These are phyloP conservation scores for Melaleuca alternifolia DNA, from an alignment of 345 rosid species.

Conservation along the genomic window DNA sequence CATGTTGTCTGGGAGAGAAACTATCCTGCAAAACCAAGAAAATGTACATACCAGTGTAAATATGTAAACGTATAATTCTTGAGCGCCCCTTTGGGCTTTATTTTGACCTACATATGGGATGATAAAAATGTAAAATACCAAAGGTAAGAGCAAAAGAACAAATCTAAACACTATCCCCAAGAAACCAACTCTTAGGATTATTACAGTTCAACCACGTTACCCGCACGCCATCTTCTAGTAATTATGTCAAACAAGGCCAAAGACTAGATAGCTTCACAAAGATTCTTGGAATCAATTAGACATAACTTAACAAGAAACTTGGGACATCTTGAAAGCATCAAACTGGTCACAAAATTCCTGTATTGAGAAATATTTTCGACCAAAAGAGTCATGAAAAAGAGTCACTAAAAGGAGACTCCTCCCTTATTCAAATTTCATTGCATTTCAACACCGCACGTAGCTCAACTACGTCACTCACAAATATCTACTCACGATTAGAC, in stretches of 20 bases:
- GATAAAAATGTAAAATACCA: background rate
- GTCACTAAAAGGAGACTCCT: background rate
- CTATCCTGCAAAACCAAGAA: constrained; percentile 47
- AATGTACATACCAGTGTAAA: background rate
- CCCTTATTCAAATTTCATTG: background rate
- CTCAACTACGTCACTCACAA: background rate
- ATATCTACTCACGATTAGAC: background rate
- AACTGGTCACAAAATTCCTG: background rate
- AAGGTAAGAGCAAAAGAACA: background rate
- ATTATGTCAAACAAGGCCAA: background rate
- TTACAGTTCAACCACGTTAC: background rate
- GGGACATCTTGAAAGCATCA: background rate
- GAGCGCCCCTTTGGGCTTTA: background rate
- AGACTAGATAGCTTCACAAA: background rate
- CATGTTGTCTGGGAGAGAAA: constrained; percentile 65
- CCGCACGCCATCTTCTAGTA: background rate
- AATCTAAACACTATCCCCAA: background rate
- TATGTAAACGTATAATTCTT: background rate
- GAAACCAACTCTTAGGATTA: background rate
- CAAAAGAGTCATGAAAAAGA: background rate
- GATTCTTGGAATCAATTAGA: background rate
- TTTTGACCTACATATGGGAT: background rate
- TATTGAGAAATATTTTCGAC: background rate
- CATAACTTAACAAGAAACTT: background rate
- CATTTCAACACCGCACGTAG: background rate